A percentile compares a stretch with the other conserved stretches of the same genome.
These are phyloP conservation scores for Wallacemonas sp. DNA, from an alignment of 208 protist genomes.

Conservation along the genomic window DNA sequence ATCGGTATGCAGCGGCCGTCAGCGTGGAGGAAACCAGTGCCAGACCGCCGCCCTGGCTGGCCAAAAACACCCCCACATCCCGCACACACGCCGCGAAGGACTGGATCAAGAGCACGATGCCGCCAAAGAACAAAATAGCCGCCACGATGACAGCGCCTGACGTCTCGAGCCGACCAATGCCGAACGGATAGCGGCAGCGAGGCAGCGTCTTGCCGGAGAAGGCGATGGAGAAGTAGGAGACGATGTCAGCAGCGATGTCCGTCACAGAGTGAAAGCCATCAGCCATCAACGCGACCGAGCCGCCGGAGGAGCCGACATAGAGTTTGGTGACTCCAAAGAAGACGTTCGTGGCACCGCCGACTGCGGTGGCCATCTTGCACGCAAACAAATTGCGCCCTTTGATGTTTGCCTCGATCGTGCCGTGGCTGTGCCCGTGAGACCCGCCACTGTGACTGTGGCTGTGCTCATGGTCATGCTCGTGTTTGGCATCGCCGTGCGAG, in stretches of 20 bases:
- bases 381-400: slow-evolving; percentile 50
- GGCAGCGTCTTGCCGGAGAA: slow-evolving; percentile 61
- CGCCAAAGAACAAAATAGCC: slow-evolving; percentile 76
- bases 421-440: slow-evolving; percentile 55
- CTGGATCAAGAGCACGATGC: slow-evolving; percentile 70
- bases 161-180: slow-evolving; percentile 82
- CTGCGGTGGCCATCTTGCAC: slow-evolving; percentile 72
- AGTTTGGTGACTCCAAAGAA: slow-evolving; percentile 82
- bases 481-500: not conserved
- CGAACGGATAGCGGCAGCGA: slow-evolving; percentile 83
- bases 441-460: slow-evolving; percentile 42
- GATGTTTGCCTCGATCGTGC: slow-evolving; percentile 48
- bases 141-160: slow-evolving; percentile 78
- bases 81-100: slow-evolving; percentile 47
- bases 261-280: slow-evolving; percentile 88
- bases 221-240: slow-evolving; percentile 76
- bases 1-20: not conserved
- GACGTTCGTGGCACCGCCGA: slow-evolving; percentile 70
- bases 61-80: slow-evolving; percentile 25
- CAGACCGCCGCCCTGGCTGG: not conserved
- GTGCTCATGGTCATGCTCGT: slow-evolving; percentile 28
- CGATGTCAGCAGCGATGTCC: slow-evolving; percentile 76
- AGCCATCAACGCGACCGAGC: slow-evolving; percentile 83
- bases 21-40: slow-evolving; percentile 19
- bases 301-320: slow-evolving; percentile 65